Evolutionary conservation across 352 stramenopile genomes (phyloP).

Genomic region (Pythium folliculosum): DNA sequence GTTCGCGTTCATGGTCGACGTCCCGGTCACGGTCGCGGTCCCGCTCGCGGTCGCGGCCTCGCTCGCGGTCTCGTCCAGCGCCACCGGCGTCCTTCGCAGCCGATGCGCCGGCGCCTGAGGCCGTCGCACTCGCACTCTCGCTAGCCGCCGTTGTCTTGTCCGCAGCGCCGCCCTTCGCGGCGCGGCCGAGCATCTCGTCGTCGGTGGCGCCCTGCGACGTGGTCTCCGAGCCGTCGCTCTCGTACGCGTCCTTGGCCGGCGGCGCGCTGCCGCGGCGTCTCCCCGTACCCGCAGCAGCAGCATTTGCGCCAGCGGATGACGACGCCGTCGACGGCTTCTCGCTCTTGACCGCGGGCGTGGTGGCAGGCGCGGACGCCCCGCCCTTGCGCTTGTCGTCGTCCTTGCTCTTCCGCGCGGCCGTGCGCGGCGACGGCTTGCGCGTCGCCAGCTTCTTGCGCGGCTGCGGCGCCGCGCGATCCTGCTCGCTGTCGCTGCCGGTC

Average conservation of each 20-base stretch:
- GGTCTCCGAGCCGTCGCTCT: conserved; percentile 26
- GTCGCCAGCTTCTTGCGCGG: conserved; percentile 6
- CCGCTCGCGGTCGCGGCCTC: not conserved
- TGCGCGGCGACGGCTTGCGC: conserved; percentile 9
- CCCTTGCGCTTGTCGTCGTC: conserved; percentile 19
- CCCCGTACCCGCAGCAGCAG: not conserved
- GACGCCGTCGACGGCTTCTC: conserved; percentile 11
- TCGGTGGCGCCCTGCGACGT: conserved; percentile 26
- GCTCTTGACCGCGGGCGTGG: not conserved
- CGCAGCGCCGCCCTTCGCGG: not conserved
- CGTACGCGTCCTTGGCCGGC: conserved; percentile 7
- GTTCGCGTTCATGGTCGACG: not conserved
- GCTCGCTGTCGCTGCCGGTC: conserved; percentile 21
- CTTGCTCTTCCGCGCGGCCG: conserved; percentile 8
- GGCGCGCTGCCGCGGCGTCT: not conserved
- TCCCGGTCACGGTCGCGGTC: not conserved
- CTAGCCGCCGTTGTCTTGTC: not conserved
- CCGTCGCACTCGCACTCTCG: not conserved
- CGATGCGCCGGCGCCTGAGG: too few species aligned
- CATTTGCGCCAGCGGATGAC: not conserved
- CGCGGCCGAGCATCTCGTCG: conserved; percentile 26
- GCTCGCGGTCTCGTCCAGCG: not conserved
- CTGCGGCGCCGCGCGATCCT: not conserved
- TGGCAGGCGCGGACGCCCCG: too few species aligned
- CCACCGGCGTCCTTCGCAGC: too few species aligned